Evolutionary conservation across 2,329 filamentous ascomycete species (phyloP), one percentile per base, ranked within the genome.

Genomic region (Fusarium concolor): DNA sequence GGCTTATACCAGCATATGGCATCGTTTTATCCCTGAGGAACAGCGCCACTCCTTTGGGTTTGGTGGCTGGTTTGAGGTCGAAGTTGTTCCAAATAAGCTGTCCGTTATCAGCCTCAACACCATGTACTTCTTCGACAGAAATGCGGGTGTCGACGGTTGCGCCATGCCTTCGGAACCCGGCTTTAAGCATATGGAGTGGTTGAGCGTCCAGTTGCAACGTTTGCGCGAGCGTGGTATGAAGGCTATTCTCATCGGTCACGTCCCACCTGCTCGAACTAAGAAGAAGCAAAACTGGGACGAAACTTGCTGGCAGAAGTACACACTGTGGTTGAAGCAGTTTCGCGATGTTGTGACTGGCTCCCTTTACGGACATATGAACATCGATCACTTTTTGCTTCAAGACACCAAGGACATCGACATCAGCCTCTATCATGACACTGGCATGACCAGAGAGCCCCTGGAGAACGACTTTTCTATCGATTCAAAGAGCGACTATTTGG

Each of bases 241-340:
- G 81, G 96, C 92, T 15, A 97, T 99, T 52, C 81, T 99, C 53
- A 96, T 92, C 72, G 95, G 96, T 3, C 96, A 99, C 78, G 94
- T 99, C 6, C 94, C 96, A 2, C 96, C 96, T 1, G 95, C 94
- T 2, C 86, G 94, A 64, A 96, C 94, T 2, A 86, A 89, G 35
- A 91, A 89, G 79, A 98, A 98, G 83, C 87, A 89, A 74, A 89
- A 89, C 65, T 99, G 96, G 96, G 94, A 97, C 70, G 95, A 98
- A 83, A 94, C 92, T 0, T 99, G 96, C 81, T 99, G 95, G 94
- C 95, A 97, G 77, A 97, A 97, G 77, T 99, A 97, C 79, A 92
- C 93, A 0, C 82, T 98, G 6, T 98, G 94, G 93, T 82, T 95
- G 74, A 87, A 89, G 71, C 93, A 96, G 77, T 99, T 94, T 78